Base-by-base conservation (phyloP, 352 stramenopile species). In the Thalassiosira sp. region DNA sequence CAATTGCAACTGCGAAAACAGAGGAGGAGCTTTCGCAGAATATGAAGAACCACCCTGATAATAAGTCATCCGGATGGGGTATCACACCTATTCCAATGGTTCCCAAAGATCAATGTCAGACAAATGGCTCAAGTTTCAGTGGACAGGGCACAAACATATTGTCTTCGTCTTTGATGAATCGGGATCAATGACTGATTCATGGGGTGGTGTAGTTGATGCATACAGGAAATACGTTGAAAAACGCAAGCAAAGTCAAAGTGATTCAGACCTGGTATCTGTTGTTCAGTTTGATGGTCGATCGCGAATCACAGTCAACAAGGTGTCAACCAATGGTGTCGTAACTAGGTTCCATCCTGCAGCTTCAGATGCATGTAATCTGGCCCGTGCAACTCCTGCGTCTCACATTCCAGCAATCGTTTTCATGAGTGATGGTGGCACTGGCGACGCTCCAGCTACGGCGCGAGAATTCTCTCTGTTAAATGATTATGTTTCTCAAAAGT, bases 91-190 rank as follows among this genome's bases (percentile, higher is more conserved):
- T 89, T 28, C 72, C 72, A 28, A 81, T 89, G 79, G 76, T 88
- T 7, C 69, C 71, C 10, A 73, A 67, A 43, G 49, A 57, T 46
- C 54, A 20, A n/a, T 57, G 31, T 7, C 51, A 59, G n/a, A 31
- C 33, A 27, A n/a, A n/a, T n/a, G n/a, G 13, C 1, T 28, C n/a
- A 2, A 66, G 52, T 33, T 2, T 15, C 25, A 31, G 46, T 15
- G 62, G 51, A 53, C 18, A 65, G 28, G 70, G 52, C 22, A n/a
- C n/a, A 62, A 70, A 18, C 82, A 89, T 63, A 86, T 85, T 22
- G 73, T 89, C 40, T 89, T 89, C 63, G 74, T 86, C 7, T 56
- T 89, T 16, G 82, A 89, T 42, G 70, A 86, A 33, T 81, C 65
- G 31, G 60, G 74, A 48, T 89, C 82, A 7, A 89, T 89, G 82